A percentile compares a stretch with the other conserved stretches of the same genome.
Conservation (phyloP, 805 yeast species). For the Hemisphaericaspora nanyangensis region DNA sequence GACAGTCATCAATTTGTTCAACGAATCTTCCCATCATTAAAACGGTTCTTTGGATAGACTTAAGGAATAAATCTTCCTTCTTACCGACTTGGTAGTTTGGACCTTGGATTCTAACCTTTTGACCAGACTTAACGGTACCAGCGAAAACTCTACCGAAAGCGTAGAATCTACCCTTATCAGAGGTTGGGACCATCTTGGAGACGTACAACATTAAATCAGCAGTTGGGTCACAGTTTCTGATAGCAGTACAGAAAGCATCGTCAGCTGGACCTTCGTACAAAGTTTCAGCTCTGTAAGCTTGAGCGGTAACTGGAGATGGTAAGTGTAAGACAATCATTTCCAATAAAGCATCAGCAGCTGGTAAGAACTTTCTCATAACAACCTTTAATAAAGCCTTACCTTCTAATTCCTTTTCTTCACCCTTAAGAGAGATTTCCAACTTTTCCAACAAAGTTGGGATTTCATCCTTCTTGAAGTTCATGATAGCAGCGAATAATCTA, state of each 20-base stretch:
- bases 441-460: constrained; percentile 87
- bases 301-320: constrained; percentile 99
- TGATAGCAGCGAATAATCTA: constrained; percentile 93
- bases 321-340: constrained; percentile 98
- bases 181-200: constrained; percentile 99
- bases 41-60: constrained; percentile 98
- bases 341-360: constrained; percentile 99
- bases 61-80: constrained; percentile 95
- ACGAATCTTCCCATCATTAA: constrained; percentile 99
- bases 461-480: constrained; percentile 99
- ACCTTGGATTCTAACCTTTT: constrained; percentile 99
- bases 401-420: constrained; percentile 96
- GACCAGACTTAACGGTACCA: constrained; percentile 98
- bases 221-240: constrained; percentile 97
- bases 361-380: constrained; percentile 99
- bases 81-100: constrained; percentile 99
- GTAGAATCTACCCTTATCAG: constrained; percentile 99
- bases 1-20: constrained; percentile 98
- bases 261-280: constrained; percentile 98
- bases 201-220: constrained; percentile 99
- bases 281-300: constrained; percentile 97
- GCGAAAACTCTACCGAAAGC: constrained; percentile 99
- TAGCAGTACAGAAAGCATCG: constrained; percentile 86
- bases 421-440: constrained; percentile 89
- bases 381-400: constrained; percentile 98